Conservation (phyloP, 345 rosid species). For the Reutealis trisperma region DNA sequence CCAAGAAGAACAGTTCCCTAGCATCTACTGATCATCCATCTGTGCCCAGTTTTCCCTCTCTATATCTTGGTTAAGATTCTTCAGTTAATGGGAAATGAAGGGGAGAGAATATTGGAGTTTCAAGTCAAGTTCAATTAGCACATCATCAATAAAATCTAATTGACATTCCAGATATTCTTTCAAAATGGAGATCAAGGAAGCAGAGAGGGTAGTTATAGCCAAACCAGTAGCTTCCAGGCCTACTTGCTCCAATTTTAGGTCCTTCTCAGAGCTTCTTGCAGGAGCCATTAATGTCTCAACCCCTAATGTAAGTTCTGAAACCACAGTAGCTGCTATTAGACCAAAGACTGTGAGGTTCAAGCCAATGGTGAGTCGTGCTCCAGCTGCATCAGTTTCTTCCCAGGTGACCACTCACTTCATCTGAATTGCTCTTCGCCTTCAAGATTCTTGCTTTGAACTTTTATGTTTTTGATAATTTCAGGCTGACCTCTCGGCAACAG, state of each 20-base stretch:
- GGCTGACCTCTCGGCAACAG: conserved; percentile 45
- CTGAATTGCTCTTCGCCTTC: neutral
- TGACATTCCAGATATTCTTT: neutral
- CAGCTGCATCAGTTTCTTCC: conserved; percentile 37
- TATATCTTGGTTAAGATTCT: neutral
- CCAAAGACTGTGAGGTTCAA: conserved; percentile 75
- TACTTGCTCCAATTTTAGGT: conserved; percentile 52
- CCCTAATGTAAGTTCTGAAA: conserved; percentile 37
- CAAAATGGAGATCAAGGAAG: conserved; percentile 70
- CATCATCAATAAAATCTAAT: conserved; percentile 7
- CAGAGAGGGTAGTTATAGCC: conserved; percentile 59
- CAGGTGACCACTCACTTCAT: conserved; percentile 42
- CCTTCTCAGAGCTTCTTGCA: conserved; percentile 74
- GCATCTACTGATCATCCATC: neutral
- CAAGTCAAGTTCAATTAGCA: neutral
- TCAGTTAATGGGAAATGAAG: neutral
- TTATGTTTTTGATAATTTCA: conserved; percentile 28
- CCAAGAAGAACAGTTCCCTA: neutral
- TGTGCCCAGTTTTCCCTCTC: neutral
- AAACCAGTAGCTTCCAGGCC: conserved; percentile 96
- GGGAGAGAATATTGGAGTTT: conserved; percentile 8
- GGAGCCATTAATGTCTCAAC: conserved; percentile 57
- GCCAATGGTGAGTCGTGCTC: conserved; percentile 40
- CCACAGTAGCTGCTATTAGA: conserved; percentile 59
- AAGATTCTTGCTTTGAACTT: conserved; percentile 22